These are phyloP conservation scores for Brasilioporus rufonigricans DNA, from an alignment of 768 basidiomycete genomes.

Conservation along the genomic window DNA sequence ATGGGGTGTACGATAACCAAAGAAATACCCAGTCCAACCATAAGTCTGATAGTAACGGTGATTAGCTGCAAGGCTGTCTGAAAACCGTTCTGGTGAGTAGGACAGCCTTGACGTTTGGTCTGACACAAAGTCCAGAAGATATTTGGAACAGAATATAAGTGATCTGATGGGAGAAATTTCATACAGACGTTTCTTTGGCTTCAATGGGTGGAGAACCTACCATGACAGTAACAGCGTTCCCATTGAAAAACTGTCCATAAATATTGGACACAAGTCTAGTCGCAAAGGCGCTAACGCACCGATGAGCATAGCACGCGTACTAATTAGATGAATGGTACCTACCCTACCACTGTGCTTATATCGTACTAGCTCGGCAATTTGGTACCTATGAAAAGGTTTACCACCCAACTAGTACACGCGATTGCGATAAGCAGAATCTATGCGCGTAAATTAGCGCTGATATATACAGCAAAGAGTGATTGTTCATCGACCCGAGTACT, in stretches of 20 bases:
- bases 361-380: conserved; percentile 69
- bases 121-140: conserved; percentile 64
- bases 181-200: neutral
- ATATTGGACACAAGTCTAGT: conserved; percentile 79
- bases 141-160: conserved; percentile 85
- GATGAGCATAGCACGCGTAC: conserved; percentile 1
- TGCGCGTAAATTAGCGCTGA: neutral
- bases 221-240: conserved; percentile 81
- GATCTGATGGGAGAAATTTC: conserved; percentile 39
- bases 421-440: conserved; percentile 56
- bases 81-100: conserved; percentile 64
- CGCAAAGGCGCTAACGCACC: conserved; percentile 57
- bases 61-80: conserved; percentile 74
- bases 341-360: conserved; percentile 76
- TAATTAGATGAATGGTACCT: conserved; percentile 14
- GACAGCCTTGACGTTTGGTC: conserved; percentile 51
- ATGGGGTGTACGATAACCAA: conserved; percentile 65
- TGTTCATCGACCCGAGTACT: conserved; percentile 14
- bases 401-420: conserved; percentile 71
- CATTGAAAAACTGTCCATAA: conserved; percentile 69
- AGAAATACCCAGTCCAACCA: conserved; percentile 74
- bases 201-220: conserved; percentile 35
- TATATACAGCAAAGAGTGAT: too few relatives aligned
- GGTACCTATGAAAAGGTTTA: conserved; percentile 61
- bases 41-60: conserved; percentile 73